Percentiles rank a stretch among this genome's conserved stretches.
Evolutionary conservation across 306 rosid genomes (phyloP).

Genomic region (Gastrolobium villosum): DNA sequence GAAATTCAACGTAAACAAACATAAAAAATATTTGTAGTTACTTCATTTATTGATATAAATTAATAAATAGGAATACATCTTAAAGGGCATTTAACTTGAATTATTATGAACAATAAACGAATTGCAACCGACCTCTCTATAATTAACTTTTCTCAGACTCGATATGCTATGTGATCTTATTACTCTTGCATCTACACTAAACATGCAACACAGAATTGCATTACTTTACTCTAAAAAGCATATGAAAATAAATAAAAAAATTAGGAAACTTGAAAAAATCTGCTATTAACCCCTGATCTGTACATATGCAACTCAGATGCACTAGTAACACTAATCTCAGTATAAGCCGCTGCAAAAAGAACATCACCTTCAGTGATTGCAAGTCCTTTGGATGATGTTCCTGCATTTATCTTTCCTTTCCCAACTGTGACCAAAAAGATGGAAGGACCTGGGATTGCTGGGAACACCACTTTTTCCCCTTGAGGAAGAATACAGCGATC

Average conservation of each 20-base stretch:
- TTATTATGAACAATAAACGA: slow-evolving; percentile 41
- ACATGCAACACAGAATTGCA: slow-evolving; percentile 38
- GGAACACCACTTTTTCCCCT: slow-evolving; percentile 66
- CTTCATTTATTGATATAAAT: slow-evolving; percentile 43
- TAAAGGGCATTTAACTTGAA: slow-evolving; percentile 14
- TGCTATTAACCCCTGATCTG: slow-evolving; percentile 83
- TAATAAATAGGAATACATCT: slow-evolving; percentile 41
- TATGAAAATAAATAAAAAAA: slow-evolving; percentile 27
- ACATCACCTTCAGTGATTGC: slow-evolving; percentile 75
- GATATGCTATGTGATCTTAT: slow-evolving; percentile 39
- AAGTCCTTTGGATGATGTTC: slow-evolving; percentile 51
- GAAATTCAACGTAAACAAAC: background rate
- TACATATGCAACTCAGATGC: slow-evolving; percentile 73
- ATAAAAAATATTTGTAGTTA: background rate
- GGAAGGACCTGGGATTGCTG: slow-evolving; percentile 83
- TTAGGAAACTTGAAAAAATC: slow-evolving; percentile 59
- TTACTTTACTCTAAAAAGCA: slow-evolving; percentile 37
- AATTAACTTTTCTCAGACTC: slow-evolving; percentile 32
- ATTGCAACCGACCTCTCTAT: slow-evolving; percentile 46
- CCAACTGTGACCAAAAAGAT: slow-evolving; percentile 73
- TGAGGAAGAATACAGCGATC: slow-evolving; percentile 78
- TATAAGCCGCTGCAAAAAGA: slow-evolving; percentile 82
- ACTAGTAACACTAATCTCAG: slow-evolving; percentile 64
- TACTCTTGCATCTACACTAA: slow-evolving; percentile 52
- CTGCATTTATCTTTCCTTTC: slow-evolving; percentile 65